Percentiles rank a stretch among this genome's conserved stretches.
Conservation (phyloP, 2,329 filamentous ascomycete genomes). For the Exophiala lecanii-corni region DNA sequence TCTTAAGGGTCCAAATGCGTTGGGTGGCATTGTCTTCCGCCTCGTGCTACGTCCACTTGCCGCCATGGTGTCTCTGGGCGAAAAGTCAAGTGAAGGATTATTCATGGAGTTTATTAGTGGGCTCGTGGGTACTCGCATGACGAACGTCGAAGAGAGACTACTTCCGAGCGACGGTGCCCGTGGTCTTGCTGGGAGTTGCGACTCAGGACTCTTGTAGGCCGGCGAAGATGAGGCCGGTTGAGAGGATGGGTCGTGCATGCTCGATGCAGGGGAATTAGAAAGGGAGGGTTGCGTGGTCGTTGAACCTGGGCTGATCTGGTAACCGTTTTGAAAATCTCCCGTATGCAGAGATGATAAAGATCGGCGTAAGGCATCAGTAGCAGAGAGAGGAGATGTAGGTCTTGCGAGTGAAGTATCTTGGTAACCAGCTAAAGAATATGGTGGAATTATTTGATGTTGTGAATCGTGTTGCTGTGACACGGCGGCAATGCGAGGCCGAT, state of each 20-base stretch:
- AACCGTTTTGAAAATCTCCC: slow-evolving; percentile 53
- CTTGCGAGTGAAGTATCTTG: slow-evolving; percentile 34
- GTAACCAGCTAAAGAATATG: not conserved
- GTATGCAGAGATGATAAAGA: slow-evolving; percentile 69
- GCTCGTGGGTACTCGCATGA: slow-evolving; percentile 83
- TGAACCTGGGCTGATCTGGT: slow-evolving; percentile 27
- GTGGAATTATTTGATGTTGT: not conserved
- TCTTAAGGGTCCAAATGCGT: slow-evolving; percentile 50
- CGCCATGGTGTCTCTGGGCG: slow-evolving; percentile 40
- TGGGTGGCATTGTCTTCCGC: slow-evolving; percentile 68
- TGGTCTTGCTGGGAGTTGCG: slow-evolving; percentile 22
- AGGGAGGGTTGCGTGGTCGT: slow-evolving; percentile 10
- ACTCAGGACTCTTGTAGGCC: not conserved
- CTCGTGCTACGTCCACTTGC: slow-evolving; percentile 45
- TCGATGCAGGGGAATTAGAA: slow-evolving; percentile 1
- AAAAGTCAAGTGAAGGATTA: slow-evolving; percentile 69
- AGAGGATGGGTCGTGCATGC: not conserved
- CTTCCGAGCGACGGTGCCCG: slow-evolving; percentile 62
- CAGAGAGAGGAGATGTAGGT: slow-evolving; percentile 45
- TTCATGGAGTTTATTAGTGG: slow-evolving; percentile 85
- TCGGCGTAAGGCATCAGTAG: slow-evolving; percentile 38
- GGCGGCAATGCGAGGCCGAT: slow-evolving; percentile 43
- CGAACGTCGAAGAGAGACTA: slow-evolving; percentile 72
- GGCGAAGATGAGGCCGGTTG: not conserved
- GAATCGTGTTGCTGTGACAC: not conserved